phyloP scores from a whole-genome alignment of 2,329 filamentous ascomycete genomes.

The Orbilia brochopaga region DNA sequence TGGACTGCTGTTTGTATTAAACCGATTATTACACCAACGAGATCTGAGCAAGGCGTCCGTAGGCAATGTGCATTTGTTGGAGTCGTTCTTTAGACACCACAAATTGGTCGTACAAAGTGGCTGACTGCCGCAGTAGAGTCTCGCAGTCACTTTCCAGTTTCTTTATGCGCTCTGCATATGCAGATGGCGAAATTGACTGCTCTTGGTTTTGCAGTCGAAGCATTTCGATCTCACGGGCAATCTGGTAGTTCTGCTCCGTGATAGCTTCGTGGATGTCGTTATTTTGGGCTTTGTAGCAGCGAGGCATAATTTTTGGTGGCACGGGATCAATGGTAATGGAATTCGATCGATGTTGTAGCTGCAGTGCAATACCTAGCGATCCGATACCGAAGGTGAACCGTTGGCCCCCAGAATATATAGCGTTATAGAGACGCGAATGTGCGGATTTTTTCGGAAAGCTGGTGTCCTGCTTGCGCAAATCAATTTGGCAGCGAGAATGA shows the following conservation, averaged over 20 bases:
- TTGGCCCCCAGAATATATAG: too few species aligned
- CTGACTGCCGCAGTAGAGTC: background rate
- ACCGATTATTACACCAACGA: conserved; percentile 22
- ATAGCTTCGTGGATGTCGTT: conserved; percentile 28
- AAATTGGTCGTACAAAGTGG: conserved; percentile 22
- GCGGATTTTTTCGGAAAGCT: too few species aligned
- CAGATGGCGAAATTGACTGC: conserved; percentile 6
- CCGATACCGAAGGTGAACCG: too few species aligned
- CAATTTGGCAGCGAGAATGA: too few species aligned
- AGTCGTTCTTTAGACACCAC: conserved; percentile 21
- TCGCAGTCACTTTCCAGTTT: conserved; percentile 11
- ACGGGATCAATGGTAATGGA: too few species aligned
- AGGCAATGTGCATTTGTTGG: conserved; percentile 19
- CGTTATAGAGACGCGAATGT: too few species aligned
- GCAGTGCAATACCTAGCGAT: too few species aligned
- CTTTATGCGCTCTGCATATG: conserved; percentile 11
- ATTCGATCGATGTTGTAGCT: too few species aligned
- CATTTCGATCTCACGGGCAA: conserved; percentile 11
- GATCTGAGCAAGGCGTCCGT: conserved; percentile 21
- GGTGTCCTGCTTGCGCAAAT: too few species aligned
- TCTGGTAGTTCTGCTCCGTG: background rate
- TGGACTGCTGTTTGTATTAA: too few species aligned
- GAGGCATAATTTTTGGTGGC: conserved; percentile 17
- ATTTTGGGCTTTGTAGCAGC: conserved; percentile 33
- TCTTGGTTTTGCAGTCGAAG: conserved; percentile 4